Base-by-base conservation (phyloP, 305 asterid species). In the Solanum aculeatissimum region DNA sequence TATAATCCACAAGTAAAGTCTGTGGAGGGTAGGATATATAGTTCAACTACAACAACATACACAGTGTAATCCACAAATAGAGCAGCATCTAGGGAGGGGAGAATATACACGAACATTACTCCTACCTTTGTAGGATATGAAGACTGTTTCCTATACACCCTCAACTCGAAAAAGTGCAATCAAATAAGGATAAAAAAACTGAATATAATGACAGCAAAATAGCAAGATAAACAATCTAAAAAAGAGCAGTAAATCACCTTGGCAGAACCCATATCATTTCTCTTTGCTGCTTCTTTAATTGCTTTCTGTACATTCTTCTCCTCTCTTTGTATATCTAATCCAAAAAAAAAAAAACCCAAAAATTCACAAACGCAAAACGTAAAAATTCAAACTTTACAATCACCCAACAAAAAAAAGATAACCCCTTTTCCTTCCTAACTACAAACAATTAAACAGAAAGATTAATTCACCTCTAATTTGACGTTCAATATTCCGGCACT, bases 401-500 rank as follows among this genome's bases (percentile, higher is more conserved):
- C 9, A 77, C 65, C 9, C 47, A 16, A 77, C 25, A 16, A 7
- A 0, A 58, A 35, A 35, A 35, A 35, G 7, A 35, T 5, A 35
- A 21, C 15, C 25, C 81, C 65, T 15, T 77, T 77, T 51, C 25
- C 65, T 51, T 77, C 27, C 25, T 77, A 25, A 49, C 16, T 16
- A 75, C n/a, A 35, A 16, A 49, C 7, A 75, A 75, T 25, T 18
- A 16, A 75, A 18, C 82, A 45, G 57, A 25, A 47, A 0, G 4
- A 14, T 12, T 18, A 19, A 62, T 58, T 49, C 25, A 95, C 98
- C 97, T 92, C 97, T 92, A 83, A 93, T 92, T 89, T 95, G 97
- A 86, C 98, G 98, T 86, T 95, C 98, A 84, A 93, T 92, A 72
- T 88, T 91, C 53, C 98, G 97, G 81, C 94, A 89, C 88, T 95